Evolutionary conservation across 768 basidiomycete genomes (phyloP).

Genomic region (Auriculariales sp.): DNA sequence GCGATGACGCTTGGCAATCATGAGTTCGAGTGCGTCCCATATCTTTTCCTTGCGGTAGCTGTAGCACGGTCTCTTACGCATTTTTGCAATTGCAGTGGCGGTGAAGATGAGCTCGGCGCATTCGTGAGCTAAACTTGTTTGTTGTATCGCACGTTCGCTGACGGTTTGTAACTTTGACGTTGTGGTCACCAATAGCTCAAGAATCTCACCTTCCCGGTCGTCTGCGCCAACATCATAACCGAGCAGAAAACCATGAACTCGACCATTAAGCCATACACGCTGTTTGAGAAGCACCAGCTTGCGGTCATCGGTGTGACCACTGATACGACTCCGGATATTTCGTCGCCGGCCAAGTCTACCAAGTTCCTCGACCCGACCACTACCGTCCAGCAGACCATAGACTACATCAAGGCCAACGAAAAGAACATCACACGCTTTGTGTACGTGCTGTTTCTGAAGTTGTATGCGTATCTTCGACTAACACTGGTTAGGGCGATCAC

Average conservation of each 20-base stretch:
- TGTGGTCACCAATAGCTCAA: slow-evolving; percentile 12
- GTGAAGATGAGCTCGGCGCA: background rate
- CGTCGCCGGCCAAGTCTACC: slow-evolving; percentile 23
- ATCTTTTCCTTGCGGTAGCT: slow-evolving; percentile 19
- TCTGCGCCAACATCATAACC: slow-evolving; percentile 30
- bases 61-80: background rate
- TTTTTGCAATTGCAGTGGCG: too few species aligned
- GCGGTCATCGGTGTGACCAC: slow-evolving; percentile 30
- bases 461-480: too few species aligned
- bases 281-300: slow-evolving; percentile 24
- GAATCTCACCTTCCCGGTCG: slow-evolving; percentile 28
- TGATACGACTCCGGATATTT: slow-evolving; percentile 23
- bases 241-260: slow-evolving; percentile 14
- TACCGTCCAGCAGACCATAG: slow-evolving; percentile 23
- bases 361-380: slow-evolving; percentile 24
- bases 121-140: too few species aligned
- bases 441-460: too few species aligned
- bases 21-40: slow-evolving; percentile 30
- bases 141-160: too few species aligned
- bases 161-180: background rate
- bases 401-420: slow-evolving; percentile 23
- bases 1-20: slow-evolving; percentile 32
- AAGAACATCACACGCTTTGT: too few species aligned
- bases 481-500: slow-evolving; percentile 32
- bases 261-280: slow-evolving; percentile 25